phyloP scores from a whole-genome alignment of 73 alveolate genomes.

The Urostyla sp. region DNA sequence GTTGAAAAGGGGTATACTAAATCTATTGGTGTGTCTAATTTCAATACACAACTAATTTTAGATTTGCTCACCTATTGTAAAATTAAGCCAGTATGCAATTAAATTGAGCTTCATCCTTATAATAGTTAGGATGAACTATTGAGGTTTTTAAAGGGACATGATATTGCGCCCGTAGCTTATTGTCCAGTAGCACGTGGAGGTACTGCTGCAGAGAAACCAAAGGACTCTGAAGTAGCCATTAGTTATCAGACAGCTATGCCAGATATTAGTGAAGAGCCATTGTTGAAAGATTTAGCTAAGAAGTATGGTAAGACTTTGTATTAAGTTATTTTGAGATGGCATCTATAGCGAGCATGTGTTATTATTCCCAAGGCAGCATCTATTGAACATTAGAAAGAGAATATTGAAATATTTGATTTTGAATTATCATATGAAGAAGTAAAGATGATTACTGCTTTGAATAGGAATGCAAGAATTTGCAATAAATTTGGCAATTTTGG shows the following conservation, averaged over 20 bases:
- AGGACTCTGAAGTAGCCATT: not conserved
- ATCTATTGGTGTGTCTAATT: conserved; percentile 83
- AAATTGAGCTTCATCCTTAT: conserved; percentile 84
- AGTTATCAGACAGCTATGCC: conserved; percentile 22
- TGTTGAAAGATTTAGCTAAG: conserved; percentile 61
- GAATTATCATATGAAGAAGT: conserved; percentile 75
- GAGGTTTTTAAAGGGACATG: conserved; percentile 44
- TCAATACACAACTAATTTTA: conserved; percentile 70
- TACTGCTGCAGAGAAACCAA: not conserved
- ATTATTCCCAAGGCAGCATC: conserved; percentile 84
- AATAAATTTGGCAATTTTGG: conserved; percentile 53
- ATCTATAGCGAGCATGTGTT: conserved; percentile 73
- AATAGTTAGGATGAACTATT: conserved; percentile 50
- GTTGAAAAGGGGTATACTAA: conserved; percentile 74
- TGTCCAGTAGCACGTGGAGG: conserved; percentile 56
- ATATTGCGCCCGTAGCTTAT: conserved; percentile 67
- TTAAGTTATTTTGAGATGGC: conserved; percentile 85
- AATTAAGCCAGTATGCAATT: conserved; percentile 79
- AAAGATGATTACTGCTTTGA: conserved; percentile 52
- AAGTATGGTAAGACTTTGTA: conserved; percentile 75
- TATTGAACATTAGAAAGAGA: conserved; percentile 76
- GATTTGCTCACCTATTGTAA: conserved; percentile 73
- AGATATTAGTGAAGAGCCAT: conserved; percentile 53
- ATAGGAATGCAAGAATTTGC: conserved; percentile 50
- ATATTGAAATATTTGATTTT: conserved; percentile 78